Percentiles rank a stretch among this genome's conserved stretches.
These are phyloP conservation scores for Myxozyma monticola DNA, from an alignment of 805 yeast genomes.

Conservation along the genomic window DNA sequence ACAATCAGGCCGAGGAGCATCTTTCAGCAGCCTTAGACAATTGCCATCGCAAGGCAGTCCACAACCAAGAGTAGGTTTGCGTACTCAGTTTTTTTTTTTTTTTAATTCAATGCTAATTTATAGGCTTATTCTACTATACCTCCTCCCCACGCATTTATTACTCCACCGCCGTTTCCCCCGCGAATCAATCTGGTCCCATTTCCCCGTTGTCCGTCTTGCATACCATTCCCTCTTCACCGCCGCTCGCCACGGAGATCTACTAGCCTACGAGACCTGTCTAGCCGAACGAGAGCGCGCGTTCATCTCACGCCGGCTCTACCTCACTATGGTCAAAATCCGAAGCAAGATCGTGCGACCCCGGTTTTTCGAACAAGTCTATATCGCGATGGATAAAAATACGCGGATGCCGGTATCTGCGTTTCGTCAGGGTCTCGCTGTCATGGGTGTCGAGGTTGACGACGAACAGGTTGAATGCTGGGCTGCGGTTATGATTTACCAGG, in stretches of 20 bases:
- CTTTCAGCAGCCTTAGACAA: constrained; percentile 51
- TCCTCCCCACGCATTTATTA: constrained; percentile 64
- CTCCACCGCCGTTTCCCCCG: constrained; percentile 52
- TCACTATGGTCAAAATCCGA: constrained; percentile 56
- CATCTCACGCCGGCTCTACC: constrained; percentile 59
- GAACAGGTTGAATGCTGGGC: constrained; percentile 69
- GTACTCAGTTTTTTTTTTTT: background rate
- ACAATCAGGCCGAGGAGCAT: constrained; percentile 47
- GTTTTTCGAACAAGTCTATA: constrained; percentile 48
- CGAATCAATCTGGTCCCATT: constrained; percentile 42
- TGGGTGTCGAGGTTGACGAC: constrained; percentile 32
- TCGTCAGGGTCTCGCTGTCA: constrained; percentile 46
- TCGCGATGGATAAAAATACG: constrained; percentile 33
- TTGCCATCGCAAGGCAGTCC: constrained; percentile 37
- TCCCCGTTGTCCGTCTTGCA: constrained; percentile 45
- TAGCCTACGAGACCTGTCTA: constrained; percentile 50
- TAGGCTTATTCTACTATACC: constrained; percentile 55
- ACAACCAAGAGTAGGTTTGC: constrained; percentile 42
- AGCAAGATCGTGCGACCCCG: constrained; percentile 49
- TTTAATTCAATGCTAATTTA: background rate
- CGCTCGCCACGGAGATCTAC: constrained; percentile 56
- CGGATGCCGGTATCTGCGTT: constrained; percentile 46
- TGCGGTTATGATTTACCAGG: constrained; percentile 63
- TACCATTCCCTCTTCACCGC: constrained; percentile 54
- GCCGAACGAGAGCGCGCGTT: constrained; percentile 50